A percentile compares a stretch with the other conserved stretches of the same genome.
These are phyloP conservation scores for Schizothecium vesticola DNA, from an alignment of 495 filamentous ascomycete species.

Conservation along the genomic window DNA sequence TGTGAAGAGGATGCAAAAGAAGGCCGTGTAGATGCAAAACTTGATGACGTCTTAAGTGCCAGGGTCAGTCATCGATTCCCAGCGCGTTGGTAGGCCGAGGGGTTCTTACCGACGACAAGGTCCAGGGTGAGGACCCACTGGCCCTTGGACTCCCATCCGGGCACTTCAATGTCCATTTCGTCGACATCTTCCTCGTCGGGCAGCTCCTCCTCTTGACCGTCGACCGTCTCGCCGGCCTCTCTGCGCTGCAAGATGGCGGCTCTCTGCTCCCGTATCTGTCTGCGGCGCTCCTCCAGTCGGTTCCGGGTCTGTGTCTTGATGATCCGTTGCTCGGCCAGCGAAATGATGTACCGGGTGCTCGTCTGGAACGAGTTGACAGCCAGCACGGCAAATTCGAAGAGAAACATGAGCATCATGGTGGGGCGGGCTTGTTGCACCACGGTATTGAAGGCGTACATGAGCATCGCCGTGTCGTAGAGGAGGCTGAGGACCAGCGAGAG, in stretches of 20 bases:
- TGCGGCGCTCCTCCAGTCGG: constrained; percentile 56
- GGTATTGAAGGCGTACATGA: constrained; percentile 71
- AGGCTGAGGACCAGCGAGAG: constrained; percentile 73
- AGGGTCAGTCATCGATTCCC: constrained; percentile 18
- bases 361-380: constrained; percentile 76
- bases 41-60: constrained; percentile 75
- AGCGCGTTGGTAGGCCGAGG: neutral
- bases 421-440: constrained; percentile 82
- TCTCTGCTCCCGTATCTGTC: constrained; percentile 52
- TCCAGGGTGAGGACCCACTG: constrained; percentile 90
- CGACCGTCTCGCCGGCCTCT: constrained; percentile 42
- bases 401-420: constrained; percentile 99
- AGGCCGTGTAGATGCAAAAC: constrained; percentile 77
- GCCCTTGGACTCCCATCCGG: constrained; percentile 95
- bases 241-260: constrained; percentile 60
- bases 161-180: constrained; percentile 86
- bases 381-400: constrained; percentile 92
- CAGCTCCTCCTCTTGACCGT: constrained; percentile 44
- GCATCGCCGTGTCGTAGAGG: constrained; percentile 67
- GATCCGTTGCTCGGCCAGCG: constrained; percentile 71
- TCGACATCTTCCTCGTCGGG: constrained; percentile 75
- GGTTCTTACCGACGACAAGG: constrained; percentile 63
- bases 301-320: constrained; percentile 62
- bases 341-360: constrained; percentile 67
- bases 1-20: constrained; percentile 86